These are phyloP conservation scores for Linnemannia zychae DNA, from an alignment of 192 early-diverging fungal genomes.

Conservation along the genomic window DNA sequence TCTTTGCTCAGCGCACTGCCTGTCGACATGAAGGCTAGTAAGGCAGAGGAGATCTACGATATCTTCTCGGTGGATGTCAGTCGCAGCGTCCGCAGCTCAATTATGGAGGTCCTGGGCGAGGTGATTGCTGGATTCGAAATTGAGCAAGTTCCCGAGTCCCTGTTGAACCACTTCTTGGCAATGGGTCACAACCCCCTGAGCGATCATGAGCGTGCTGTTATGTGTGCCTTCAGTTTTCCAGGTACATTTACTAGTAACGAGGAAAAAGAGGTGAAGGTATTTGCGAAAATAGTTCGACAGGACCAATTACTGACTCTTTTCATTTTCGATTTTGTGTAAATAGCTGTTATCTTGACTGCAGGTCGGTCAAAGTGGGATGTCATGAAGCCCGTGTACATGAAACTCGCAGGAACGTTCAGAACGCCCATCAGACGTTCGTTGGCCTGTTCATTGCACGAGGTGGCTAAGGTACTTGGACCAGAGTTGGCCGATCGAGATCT, in stretches of 20 bases:
- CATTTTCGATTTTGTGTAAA: not conserved
- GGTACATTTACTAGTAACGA: slow-evolving; percentile 22
- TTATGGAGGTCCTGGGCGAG: slow-evolving; percentile 70
- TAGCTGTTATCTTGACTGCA: slow-evolving; percentile 69
- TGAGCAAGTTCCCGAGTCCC: slow-evolving; percentile 62
- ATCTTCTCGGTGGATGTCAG: slow-evolving; percentile 67
- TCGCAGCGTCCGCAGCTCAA: slow-evolving; percentile 65
- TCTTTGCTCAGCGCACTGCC: slow-evolving; percentile 63
- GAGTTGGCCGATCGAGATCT: slow-evolving; percentile 67
- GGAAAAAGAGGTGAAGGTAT: not conserved
- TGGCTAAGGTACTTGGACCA: slow-evolving; percentile 68
- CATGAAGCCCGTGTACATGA: slow-evolving; percentile 57
- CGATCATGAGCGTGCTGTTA: slow-evolving; percentile 66
- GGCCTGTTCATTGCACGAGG: slow-evolving; percentile 73
- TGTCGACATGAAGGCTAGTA: slow-evolving; percentile 55
- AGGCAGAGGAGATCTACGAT: slow-evolving; percentile 64
- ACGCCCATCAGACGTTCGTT: slow-evolving; percentile 68
- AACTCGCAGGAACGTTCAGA: slow-evolving; percentile 52
- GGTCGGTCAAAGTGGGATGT: slow-evolving; percentile 70
- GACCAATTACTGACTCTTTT: not conserved
- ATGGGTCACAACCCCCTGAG: slow-evolving; percentile 62
- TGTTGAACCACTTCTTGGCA: slow-evolving; percentile 65
- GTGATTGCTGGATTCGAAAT: slow-evolving; percentile 68
- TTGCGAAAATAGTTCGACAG: not conserved
- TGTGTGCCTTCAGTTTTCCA: slow-evolving; percentile 73